Conservation (phyloP, 108 stramenopile genomes). For the Skeletonema potamos region DNA sequence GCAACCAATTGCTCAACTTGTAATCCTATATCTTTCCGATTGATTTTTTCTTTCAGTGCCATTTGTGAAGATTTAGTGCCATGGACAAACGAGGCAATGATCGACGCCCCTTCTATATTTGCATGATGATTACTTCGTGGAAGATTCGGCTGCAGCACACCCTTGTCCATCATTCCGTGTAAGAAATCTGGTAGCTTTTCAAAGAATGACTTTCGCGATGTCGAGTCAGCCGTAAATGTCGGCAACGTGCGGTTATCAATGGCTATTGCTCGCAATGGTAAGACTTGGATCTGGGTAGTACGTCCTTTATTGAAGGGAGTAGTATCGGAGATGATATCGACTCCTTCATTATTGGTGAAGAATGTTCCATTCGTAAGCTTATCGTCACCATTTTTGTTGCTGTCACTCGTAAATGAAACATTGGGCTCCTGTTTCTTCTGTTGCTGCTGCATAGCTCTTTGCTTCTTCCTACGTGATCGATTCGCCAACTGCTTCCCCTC, state of each 20-base stretch:
- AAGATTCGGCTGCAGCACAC: constrained; percentile 5
- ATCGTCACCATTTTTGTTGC: background rate
- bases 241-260: constrained; percentile 43
- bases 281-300: background rate
- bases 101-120: background rate
- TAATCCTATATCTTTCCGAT: background rate
- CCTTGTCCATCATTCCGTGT: constrained; percentile 22
- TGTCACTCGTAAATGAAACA: background rate
- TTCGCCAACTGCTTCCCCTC: background rate
- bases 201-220: constrained; percentile 27
- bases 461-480: background rate
- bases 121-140: background rate
- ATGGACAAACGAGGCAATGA: constrained; percentile 9
- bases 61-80: background rate
- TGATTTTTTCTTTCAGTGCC: background rate
- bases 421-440: background rate
- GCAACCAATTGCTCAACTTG: background rate
- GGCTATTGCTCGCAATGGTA: constrained; percentile 27
- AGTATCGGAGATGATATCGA: background rate
- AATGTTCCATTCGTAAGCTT: background rate
- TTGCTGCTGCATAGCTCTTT: no score
- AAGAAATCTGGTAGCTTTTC: constrained; percentile 15
- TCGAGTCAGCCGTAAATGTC: constrained; percentile 32
- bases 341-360: background rate
- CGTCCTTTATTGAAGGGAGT: background rate